Conservation (phyloP, 345 rosid genomes). For the Syzygium aqueum region DNA sequence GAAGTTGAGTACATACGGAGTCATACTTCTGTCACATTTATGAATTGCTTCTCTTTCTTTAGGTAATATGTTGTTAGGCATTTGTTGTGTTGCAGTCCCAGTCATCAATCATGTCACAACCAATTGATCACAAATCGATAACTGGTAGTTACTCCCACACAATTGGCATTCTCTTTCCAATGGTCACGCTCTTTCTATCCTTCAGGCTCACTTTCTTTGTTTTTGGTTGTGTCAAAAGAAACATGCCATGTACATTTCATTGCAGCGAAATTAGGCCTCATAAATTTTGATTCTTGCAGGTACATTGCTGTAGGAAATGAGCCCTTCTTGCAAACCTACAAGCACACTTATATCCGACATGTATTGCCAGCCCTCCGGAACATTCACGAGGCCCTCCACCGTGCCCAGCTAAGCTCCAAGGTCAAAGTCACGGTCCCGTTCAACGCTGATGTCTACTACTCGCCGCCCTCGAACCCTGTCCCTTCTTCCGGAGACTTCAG, state of each 20-base stretch:
- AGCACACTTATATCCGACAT: conserved; percentile 29
- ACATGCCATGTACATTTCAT: not conserved
- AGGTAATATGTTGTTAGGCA: not conserved
- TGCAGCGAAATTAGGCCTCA: not conserved
- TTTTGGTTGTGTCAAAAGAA: not conserved
- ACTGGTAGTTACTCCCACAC: not conserved
- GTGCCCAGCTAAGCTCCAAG: conserved; percentile 27
- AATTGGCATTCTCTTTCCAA: not conserved
- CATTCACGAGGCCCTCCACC: conserved; percentile 56
- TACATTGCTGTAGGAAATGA: conserved; percentile 78
- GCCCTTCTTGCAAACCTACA: conserved; percentile 61
- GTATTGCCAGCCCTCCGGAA: conserved; percentile 65
- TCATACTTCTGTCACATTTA: not conserved
- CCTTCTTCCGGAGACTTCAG: conserved; percentile 77
- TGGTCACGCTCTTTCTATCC: not conserved
- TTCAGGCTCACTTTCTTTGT: not conserved
- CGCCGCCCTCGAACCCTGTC: conserved; percentile 35
- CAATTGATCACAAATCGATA: not conserved
- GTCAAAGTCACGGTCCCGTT: conserved; percentile 65
- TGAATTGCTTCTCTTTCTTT: not conserved
- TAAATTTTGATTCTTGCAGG: conserved; percentile 15
- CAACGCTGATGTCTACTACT: conserved; percentile 64
- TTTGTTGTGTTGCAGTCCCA: not conserved
- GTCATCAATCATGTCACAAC: not conserved
- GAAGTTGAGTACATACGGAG: not conserved